Evolutionary conservation across 1,284 basidiomycete species (phyloP), one percentile per base, ranked within the genome.

Genomic region (Peniophora sp.): DNA sequence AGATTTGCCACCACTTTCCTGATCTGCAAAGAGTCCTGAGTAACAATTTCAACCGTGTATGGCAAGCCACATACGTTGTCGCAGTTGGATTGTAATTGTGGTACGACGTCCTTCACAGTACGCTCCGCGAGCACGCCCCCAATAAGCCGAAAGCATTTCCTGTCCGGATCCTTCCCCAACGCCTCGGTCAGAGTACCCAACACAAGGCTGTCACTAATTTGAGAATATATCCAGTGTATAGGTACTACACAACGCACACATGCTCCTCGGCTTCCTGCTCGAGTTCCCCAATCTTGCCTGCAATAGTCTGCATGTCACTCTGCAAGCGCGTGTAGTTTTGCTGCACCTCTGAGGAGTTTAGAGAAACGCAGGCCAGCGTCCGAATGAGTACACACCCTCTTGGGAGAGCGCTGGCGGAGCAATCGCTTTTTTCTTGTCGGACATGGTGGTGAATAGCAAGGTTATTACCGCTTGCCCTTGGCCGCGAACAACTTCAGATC

Each of bases 71-170:
- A 56, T 60, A 93, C 91, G 54, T 92, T 91, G 59, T 90, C 81
- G 50, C 81, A 78, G 63, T 94, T 96, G 14, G 85, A 91, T 66
- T 91, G 81, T 41, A 97, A 69, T 20, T 89, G 85, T 39, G 96
- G 96, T 32, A 93, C 84, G 32, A 99, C 93, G 60, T 99, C 97
- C 64, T 89, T 86, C 45, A 99, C 97, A 0, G 93, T 98, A 46
- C 95, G 80, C 67, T 99, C 94, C 23, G 98, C 95, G 9, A 99
- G 79, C 2, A 97, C 87, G 25, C 96, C 97, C 11, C 97, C 97
- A 55, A 99, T 90, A 58, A 99, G 77, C 47, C 97, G 85, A 71
- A 98, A 99, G 69, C 97, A 99, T 70, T 92, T 94, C 54, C 97
- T 84, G 63, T 85, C 78, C 22, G 96, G 93, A 54, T 96, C 91